phyloP scores from a whole-genome alignment of 768 basidiomycete species.

The Pleurotus cornucopiae region DNA sequence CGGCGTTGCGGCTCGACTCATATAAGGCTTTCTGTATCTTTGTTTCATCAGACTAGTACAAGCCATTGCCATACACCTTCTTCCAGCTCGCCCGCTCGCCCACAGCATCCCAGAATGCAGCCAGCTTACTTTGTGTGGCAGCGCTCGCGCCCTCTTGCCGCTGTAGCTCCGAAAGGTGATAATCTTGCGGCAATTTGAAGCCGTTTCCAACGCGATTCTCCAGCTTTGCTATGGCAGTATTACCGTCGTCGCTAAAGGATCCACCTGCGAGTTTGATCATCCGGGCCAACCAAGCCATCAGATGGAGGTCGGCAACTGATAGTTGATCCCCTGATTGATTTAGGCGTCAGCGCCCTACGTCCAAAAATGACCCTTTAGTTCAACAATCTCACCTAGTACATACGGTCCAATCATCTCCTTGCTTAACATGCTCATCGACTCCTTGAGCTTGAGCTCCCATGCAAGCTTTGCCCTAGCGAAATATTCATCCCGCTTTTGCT shows the following conservation, averaged over 20 bases:
- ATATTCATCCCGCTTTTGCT: conserved; percentile 41
- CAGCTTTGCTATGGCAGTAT: conserved; percentile 43
- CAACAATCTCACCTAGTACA: conserved; percentile 46
- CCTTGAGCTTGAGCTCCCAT: conserved; percentile 50
- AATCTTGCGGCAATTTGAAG: conserved; percentile 40
- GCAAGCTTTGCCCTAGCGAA: conserved; percentile 42
- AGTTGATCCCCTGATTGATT: conserved; percentile 68
- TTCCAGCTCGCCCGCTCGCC: conserved; percentile 68
- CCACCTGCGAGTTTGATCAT: conserved; percentile 59
- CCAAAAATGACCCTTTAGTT: not conserved
- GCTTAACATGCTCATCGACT: conserved; percentile 43
- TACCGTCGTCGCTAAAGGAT: conserved; percentile 43
- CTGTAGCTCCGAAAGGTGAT: conserved; percentile 25
- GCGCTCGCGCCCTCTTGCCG: conserved; percentile 21
- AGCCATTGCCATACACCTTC: conserved; percentile 48
- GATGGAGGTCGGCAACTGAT: conserved; percentile 77
- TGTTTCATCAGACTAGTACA: conserved; percentile 29
- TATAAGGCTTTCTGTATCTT: too few species aligned
- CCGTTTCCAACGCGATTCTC: conserved; percentile 47
- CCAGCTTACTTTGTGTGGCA: conserved; percentile 49
- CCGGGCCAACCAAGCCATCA: conserved; percentile 70
- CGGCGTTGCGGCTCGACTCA: too few species aligned
- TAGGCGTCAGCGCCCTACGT: not conserved
- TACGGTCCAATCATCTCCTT: conserved; percentile 62
- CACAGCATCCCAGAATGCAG: conserved; percentile 68